A percentile compares a stretch with the other conserved stretches of the same genome.
These are phyloP conservation scores for Mycena indigotica DNA, from an alignment of 768 basidiomycete genomes.

Conservation along the genomic window DNA sequence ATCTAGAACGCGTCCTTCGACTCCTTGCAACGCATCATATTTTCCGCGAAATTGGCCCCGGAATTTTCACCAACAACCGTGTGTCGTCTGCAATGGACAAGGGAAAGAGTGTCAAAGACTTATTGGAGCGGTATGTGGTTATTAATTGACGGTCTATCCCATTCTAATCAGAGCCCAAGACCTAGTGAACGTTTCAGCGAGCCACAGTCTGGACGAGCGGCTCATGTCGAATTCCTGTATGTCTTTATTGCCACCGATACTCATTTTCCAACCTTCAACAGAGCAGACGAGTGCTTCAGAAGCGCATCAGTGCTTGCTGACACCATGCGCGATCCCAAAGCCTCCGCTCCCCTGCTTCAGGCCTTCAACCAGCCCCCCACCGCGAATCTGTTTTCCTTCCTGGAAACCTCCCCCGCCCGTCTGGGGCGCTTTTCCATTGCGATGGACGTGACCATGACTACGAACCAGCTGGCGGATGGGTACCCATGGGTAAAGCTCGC, in stretches of 20 bases:
- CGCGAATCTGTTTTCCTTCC: not conserved
- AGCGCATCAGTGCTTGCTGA: not conserved
- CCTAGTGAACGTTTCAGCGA: not conserved
- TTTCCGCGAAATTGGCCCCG: slow-evolving; percentile 28
- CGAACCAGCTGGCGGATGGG: not conserved
- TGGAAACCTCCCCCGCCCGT: not conserved
- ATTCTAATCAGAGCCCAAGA: not conserved
- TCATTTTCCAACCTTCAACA: not conserved
- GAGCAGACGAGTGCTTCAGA: not conserved
- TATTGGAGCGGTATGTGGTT: slow-evolving; percentile 15
- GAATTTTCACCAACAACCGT: slow-evolving; percentile 31
- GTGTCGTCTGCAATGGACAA: slow-evolving; percentile 27
- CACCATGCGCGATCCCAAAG: not conserved
- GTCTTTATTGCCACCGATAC: not conserved
- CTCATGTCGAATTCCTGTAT: not conserved
- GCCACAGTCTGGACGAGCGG: not conserved
- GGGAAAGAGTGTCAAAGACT: slow-evolving; percentile 14
- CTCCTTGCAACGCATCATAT: slow-evolving; percentile 31
- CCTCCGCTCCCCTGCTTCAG: not conserved
- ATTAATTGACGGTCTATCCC: not conserved
- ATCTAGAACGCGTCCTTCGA: slow-evolving; percentile 28
- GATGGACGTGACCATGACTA: slow-evolving; percentile 16
- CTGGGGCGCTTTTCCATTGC: not conserved
- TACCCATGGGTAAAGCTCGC: slow-evolving; percentile 6
- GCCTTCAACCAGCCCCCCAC: not conserved